A percentile compares a stretch with the other conserved stretches of the same genome.
Evolutionary conservation across 768 basidiomycete species (phyloP).

Genomic region (Suillus clintonianus): DNA sequence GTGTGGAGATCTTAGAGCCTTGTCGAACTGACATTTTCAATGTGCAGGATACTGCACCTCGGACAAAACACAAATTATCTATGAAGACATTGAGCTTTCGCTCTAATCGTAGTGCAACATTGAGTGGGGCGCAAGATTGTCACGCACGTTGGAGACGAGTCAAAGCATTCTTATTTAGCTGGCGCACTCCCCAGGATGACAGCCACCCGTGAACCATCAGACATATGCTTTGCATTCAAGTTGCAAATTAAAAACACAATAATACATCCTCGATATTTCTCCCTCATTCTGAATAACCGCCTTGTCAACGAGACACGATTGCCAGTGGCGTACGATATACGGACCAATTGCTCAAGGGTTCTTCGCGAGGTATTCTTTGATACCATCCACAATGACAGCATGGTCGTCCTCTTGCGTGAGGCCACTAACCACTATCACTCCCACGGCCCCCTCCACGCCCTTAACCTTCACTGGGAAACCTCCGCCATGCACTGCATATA

Average conservation of each 20-base stretch:
- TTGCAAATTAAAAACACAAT: not conserved
- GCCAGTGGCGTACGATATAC: not conserved
- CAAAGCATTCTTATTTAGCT: not conserved
- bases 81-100: not conserved
- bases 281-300: not conserved
- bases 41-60: not conserved
- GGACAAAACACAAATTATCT: not conserved
- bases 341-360: not conserved
- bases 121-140: not conserved
- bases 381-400: constrained; percentile 29
- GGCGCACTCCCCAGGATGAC: not conserved
- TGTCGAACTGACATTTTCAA: not conserved
- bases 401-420: constrained; percentile 34
- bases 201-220: not conserved
- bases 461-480: constrained; percentile 36
- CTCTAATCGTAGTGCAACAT: not conserved
- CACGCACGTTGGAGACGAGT: not conserved
- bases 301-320: not conserved
- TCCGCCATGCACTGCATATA: constrained; percentile 33
- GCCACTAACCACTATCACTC: constrained; percentile 38
- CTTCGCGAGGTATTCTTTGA: constrained; percentile 25
- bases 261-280: not conserved
- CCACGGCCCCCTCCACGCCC: constrained; percentile 35
- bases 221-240: not conserved
- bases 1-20: not conserved